Conservation (phyloP, 495 filamentous ascomycete species). For the Bryoglossum gracile region DNA sequence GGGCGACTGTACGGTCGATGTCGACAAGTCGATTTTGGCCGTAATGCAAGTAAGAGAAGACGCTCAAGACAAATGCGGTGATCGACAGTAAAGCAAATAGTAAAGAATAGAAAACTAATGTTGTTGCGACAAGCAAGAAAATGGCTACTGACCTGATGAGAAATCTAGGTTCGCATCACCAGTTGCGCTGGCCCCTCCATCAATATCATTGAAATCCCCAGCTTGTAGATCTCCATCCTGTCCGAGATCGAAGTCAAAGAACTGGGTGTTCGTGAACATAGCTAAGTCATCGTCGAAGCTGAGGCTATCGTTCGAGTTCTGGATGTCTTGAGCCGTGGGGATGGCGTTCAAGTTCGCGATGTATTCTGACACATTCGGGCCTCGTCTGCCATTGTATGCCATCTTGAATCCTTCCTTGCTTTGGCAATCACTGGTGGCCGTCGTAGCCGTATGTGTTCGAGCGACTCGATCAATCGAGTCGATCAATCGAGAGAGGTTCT, state of each 20-base stretch:
- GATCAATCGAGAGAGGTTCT: too few relatives aligned
- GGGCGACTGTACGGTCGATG: too few relatives aligned
- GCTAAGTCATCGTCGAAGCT: constrained; percentile 69
- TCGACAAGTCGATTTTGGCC: too few relatives aligned
- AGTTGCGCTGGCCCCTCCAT: background rate
- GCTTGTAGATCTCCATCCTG: constrained; percentile 30
- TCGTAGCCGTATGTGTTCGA: too few relatives aligned
- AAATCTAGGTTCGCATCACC: constrained; percentile 26
- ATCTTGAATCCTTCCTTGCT: constrained; percentile 34
- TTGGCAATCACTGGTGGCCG: too few relatives aligned
- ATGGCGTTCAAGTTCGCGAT: constrained; percentile 80
- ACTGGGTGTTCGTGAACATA: constrained; percentile 88
- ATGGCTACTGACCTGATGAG: constrained; percentile 12
- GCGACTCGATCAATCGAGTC: too few relatives aligned
- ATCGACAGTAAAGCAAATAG: background rate
- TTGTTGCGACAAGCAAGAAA: background rate
- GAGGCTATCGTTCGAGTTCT: constrained; percentile 43
- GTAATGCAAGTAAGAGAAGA: too few relatives aligned
- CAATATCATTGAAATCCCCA: constrained; percentile 15
- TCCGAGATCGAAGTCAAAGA: constrained; percentile 78
- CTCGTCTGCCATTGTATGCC: constrained; percentile 63
- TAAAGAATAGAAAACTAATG: background rate
- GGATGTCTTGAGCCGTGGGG: constrained; percentile 57
- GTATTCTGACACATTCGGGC: constrained; percentile 80
- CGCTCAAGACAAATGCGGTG: too few relatives aligned